A percentile compares a stretch with the other conserved stretches of the same genome.
Evolutionary conservation across 495 filamentous ascomycete genomes (phyloP).

Genomic region (Lasiosphaeria miniovina): DNA sequence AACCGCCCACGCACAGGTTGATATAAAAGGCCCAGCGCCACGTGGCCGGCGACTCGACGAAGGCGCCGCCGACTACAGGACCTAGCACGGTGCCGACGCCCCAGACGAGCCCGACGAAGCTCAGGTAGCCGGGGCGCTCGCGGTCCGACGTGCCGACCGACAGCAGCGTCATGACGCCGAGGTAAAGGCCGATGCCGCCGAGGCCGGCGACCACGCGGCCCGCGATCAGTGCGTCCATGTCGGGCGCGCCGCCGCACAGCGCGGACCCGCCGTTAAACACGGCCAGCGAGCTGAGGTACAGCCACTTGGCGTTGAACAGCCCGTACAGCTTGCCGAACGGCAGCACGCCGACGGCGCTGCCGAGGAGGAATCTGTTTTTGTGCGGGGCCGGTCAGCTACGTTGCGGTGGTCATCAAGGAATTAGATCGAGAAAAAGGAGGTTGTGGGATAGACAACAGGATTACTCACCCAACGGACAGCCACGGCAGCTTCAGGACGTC

Average conservation of each 20-base stretch:
- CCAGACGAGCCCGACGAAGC: conserved; percentile 42
- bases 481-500: conserved; percentile 52
- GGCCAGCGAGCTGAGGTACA: conserved; percentile 47
- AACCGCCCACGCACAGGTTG: conserved; percentile 57
- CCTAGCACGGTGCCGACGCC: conserved; percentile 54
- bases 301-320: conserved; percentile 52
- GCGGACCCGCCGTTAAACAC: conserved; percentile 54
- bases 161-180: conserved; percentile 42
- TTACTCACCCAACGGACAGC: conserved; percentile 45
- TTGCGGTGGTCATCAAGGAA: background rate
- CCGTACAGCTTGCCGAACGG: conserved; percentile 41
- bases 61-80: conserved; percentile 62
- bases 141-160: conserved; percentile 39
- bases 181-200: conserved; percentile 53
- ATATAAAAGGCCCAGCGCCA: conserved; percentile 72
- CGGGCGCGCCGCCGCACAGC: conserved; percentile 41
- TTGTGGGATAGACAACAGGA: background rate
- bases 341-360: conserved; percentile 43
- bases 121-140: conserved; percentile 50
- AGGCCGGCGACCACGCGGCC: conserved; percentile 45
- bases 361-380: conserved; percentile 39
- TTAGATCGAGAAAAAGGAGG: background rate
- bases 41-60: conserved; percentile 47
- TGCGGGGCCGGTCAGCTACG: background rate
- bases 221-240: conserved; percentile 39